Evolutionary conservation across 768 basidiomycete species (phyloP).

Genomic region (Suillus luteus): DNA sequence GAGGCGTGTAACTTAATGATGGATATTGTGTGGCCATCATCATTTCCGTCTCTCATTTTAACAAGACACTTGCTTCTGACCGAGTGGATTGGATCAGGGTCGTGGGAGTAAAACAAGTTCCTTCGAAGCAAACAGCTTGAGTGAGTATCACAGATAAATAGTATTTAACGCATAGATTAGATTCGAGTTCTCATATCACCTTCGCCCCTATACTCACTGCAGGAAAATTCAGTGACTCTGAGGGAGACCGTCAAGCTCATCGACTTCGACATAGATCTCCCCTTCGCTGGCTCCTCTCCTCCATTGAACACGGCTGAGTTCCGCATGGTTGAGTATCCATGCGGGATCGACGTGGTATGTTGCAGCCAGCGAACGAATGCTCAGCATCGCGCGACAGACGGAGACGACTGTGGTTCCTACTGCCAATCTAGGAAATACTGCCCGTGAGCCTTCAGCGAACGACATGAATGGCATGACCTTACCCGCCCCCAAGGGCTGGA

Average conservation of each 20-base stretch:
- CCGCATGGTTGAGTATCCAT: constrained; percentile 47
- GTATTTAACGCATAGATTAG: no score
- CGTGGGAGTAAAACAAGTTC: no score
- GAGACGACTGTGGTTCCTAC: constrained; percentile 25
- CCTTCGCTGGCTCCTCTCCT: constrained; percentile 37
- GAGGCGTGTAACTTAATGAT: no score
- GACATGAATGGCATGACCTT: neutral
- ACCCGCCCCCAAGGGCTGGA: constrained; percentile 15
- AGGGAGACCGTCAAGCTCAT: neutral
- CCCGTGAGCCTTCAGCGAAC: neutral
- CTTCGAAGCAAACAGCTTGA: no score
- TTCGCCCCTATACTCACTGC: neutral
- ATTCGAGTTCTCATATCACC: neutral
- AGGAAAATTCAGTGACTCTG: neutral
- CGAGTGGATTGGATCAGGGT: no score
- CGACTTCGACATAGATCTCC: constrained; percentile 33
- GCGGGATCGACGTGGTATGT: constrained; percentile 42
- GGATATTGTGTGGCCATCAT: no score
- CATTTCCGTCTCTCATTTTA: no score
- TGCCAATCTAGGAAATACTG: constrained; percentile 8
- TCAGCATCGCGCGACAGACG: constrained; percentile 42
- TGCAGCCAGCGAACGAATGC: constrained; percentile 44
- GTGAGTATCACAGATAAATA: no score
- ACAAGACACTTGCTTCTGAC: no score
- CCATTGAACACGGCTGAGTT: constrained; percentile 46